phyloP scores from a whole-genome alignment of 768 basidiomycete species.

The Amanita rimosa region DNA sequence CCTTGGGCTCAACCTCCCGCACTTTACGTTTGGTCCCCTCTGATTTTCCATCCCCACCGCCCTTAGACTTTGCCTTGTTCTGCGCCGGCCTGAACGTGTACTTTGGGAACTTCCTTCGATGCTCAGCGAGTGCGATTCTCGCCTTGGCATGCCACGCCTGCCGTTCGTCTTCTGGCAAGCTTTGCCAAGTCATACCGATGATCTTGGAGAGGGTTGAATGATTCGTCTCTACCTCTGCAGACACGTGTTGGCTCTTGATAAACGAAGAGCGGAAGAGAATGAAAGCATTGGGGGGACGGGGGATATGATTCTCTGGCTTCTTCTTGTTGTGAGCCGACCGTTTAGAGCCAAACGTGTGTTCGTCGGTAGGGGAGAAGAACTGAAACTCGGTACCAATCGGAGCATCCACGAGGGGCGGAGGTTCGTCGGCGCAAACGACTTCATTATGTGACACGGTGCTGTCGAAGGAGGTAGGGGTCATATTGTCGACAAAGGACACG shows the following conservation, averaged over 20 bases:
- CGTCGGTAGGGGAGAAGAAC: conserved; percentile 39
- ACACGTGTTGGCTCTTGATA: conserved; percentile 66
- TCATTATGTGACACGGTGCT: background rate
- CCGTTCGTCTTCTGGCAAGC: conserved; percentile 58
- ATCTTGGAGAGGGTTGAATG: conserved; percentile 78
- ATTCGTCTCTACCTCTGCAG: conserved; percentile 66
- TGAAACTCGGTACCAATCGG: conserved; percentile 23
- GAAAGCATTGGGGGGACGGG: conserved; percentile 76
- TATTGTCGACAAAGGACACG: conserved; percentile 45
- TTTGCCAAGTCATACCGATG: conserved; percentile 74
- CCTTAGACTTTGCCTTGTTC: conserved; percentile 25
- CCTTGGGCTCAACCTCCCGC: conserved; percentile 52
- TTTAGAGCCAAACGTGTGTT: conserved; percentile 17
- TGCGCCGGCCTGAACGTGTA: conserved; percentile 67
- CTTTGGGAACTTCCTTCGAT: conserved; percentile 63
- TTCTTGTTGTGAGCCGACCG: conserved; percentile 44
- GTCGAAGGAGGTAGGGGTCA: conserved; percentile 48
- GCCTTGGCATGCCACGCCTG: conserved; percentile 68
- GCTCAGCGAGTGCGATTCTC: conserved; percentile 58
- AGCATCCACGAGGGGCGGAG: conserved; percentile 23
- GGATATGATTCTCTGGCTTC: conserved; percentile 60
- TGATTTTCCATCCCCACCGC: background rate
- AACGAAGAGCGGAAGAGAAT: conserved; percentile 77
- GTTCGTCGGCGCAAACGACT: conserved; percentile 19
- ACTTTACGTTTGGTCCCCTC: conserved; percentile 38